phyloP scores from a whole-genome alignment of 371 early-diverging fungal species.

The Rhizopus microsporus region DNA sequence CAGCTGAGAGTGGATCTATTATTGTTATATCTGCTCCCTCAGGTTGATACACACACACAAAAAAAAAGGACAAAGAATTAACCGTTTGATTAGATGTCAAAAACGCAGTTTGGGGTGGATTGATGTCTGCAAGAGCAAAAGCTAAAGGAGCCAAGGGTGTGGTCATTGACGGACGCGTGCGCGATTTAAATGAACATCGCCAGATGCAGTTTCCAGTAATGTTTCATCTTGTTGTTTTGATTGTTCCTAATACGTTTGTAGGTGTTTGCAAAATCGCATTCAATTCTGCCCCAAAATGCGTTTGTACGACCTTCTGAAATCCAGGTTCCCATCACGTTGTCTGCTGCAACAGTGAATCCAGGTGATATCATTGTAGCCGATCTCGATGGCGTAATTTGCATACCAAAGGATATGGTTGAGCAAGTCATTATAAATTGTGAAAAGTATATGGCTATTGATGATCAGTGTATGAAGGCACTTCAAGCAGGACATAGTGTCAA shows the following conservation, averaged over 20 bases:
- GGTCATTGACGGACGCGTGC: slow-evolving; percentile 75
- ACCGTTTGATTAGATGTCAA: slow-evolving; percentile 40
- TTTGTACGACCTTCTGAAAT: slow-evolving; percentile 66
- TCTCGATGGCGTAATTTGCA: slow-evolving; percentile 74
- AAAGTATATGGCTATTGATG: slow-evolving; percentile 62
- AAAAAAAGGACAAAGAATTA: neutral
- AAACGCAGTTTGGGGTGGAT: slow-evolving; percentile 85
- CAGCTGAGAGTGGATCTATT: slow-evolving; percentile 56
- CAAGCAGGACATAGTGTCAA: slow-evolving; percentile 58
- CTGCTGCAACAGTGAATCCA: slow-evolving; percentile 54
- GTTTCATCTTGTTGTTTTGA: slow-evolving; percentile 7
- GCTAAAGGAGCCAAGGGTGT: slow-evolving; percentile 63
- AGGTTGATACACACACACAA: slow-evolving; percentile 19
- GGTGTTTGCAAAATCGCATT: slow-evolving; percentile 68
- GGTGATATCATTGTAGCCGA: slow-evolving; percentile 83
- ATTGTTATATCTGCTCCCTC: slow-evolving; percentile 73
- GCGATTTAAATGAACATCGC: slow-evolving; percentile 73
- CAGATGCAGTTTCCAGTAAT: slow-evolving; percentile 63
- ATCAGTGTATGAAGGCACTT: slow-evolving; percentile 71
- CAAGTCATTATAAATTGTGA: slow-evolving; percentile 59
- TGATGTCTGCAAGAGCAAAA: slow-evolving; percentile 78
- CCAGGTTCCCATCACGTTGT: slow-evolving; percentile 63
- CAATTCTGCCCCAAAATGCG: slow-evolving; percentile 69
- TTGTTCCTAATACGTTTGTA: slow-evolving; percentile 11
- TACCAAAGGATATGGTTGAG: slow-evolving; percentile 58